Evolutionary conservation across 208 protist species (phyloP).

Genomic region (Acanthamoeba rhysodes): DNA sequence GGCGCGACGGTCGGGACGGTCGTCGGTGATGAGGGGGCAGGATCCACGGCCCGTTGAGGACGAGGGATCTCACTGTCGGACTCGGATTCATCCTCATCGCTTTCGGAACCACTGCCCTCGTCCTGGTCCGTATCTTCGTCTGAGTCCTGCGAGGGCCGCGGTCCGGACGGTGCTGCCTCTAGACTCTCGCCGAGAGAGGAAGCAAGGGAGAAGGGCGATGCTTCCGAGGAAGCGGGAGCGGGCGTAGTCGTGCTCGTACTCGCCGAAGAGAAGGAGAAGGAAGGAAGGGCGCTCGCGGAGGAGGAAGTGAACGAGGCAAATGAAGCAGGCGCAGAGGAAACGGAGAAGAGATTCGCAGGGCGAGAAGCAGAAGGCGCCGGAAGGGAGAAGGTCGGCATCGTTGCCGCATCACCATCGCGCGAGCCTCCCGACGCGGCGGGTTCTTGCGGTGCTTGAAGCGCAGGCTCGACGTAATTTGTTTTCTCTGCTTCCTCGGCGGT

Average conservation of each 20-base stretch:
- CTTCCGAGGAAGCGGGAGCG: neutral
- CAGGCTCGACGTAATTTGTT: too few species aligned
- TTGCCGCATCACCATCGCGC: too few species aligned
- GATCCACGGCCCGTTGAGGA: neutral
- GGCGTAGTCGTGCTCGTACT: neutral
- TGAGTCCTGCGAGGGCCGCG: neutral
- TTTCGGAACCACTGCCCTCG: neutral
- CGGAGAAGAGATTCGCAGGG: neutral
- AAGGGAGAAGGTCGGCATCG: neutral
- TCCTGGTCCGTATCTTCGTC: neutral
- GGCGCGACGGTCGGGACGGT: neutral
- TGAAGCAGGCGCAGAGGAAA: neutral
- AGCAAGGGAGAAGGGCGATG: neutral
- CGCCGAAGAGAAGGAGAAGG: neutral
- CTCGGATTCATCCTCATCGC: neutral
- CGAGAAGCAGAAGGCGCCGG: neutral
- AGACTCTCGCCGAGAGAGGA: neutral
- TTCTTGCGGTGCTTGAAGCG: too few species aligned
- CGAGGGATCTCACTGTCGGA: neutral
- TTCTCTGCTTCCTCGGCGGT: too few species aligned
- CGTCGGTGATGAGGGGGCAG: neutral
- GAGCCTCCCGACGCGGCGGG: too few species aligned
- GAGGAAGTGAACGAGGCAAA: neutral
- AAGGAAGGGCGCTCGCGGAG: neutral
- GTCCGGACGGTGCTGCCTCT: neutral